These are phyloP conservation scores for Hawksworthiomyces lignivorus DNA, from an alignment of 2,329 filamentous ascomycete species.

Conservation along the genomic window DNA sequence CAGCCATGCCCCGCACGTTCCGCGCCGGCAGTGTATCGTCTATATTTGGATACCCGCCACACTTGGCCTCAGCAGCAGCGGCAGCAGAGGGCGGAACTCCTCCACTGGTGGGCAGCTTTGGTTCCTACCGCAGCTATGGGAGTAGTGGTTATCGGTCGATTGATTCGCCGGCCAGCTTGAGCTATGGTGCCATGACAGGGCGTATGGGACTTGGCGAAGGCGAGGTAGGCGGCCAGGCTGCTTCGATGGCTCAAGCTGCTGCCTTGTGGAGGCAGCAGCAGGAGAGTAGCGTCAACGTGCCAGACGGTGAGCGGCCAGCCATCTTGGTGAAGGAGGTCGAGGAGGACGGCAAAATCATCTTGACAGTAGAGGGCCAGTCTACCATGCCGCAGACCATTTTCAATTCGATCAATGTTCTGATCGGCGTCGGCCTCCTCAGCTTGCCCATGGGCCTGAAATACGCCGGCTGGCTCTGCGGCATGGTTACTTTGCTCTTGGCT, in stretches of 20 bases:
- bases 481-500: slow-evolving; percentile 64
- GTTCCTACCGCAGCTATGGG: slow-evolving; percentile 53
- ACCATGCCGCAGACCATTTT: slow-evolving; percentile 93
- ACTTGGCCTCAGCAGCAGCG: slow-evolving; percentile 44
- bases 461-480: slow-evolving; percentile 79
- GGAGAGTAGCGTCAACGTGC: slow-evolving; percentile 29
- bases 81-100: slow-evolving; percentile 1
- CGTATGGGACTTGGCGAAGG: slow-evolving; percentile 14
- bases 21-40: slow-evolving; percentile 30
- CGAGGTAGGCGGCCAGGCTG: slow-evolving; percentile 6
- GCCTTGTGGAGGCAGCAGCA: slow-evolving; percentile 48
- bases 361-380: slow-evolving; percentile 85
- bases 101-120: slow-evolving; percentile 13
- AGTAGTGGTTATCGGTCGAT: slow-evolving; percentile 45
- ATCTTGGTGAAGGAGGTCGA: slow-evolving; percentile 85
- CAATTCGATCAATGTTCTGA: slow-evolving; percentile 90
- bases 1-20: slow-evolving; percentile 21
- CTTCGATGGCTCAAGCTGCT: slow-evolving; percentile 44
- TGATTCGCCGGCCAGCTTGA: slow-evolving; percentile 23
- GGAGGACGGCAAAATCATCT: slow-evolving; percentile 76
- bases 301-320: slow-evolving; percentile 58
- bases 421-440: slow-evolving; percentile 83
- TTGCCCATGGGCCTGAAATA: slow-evolving; percentile 82
- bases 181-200: slow-evolving; percentile 20
- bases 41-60: slow-evolving; percentile 51